phyloP scores from a whole-genome alignment of 2,329 filamentous ascomycete genomes.

The Claviceps arundinis region DNA sequence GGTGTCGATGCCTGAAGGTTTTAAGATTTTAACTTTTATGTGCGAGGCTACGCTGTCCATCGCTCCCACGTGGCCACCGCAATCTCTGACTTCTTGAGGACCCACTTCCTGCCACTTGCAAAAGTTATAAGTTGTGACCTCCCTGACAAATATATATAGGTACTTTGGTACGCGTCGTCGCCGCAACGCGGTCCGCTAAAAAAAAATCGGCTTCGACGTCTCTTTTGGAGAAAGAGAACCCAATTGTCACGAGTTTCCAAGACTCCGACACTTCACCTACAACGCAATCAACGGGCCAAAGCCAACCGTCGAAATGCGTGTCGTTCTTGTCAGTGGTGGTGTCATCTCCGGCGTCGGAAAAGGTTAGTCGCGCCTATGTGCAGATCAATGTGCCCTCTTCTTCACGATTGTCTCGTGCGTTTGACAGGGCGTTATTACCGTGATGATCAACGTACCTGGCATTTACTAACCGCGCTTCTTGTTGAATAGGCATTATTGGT shows the following conservation, averaged over 20 bases:
- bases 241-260: neutral
- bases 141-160: no score
- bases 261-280: neutral
- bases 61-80: no score
- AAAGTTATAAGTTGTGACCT: no score
- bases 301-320: slow-evolving; percentile 13
- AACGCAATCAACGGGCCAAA: neutral
- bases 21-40: no score
- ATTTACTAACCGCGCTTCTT: neutral
- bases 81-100: no score
- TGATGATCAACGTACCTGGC: neutral
- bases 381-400: neutral
- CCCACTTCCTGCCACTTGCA: no score
- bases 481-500: slow-evolving; percentile 5
- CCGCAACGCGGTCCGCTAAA: neutral
- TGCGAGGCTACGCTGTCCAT: no score
- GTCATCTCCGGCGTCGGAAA: slow-evolving; percentile 48
- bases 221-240: no score
- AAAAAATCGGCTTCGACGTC: neutral
- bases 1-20: no score
- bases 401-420: neutral
- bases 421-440: neutral
- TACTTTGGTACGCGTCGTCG: no score
- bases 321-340: slow-evolving; percentile 22
- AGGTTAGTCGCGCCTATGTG: slow-evolving; percentile 24